phyloP scores from a whole-genome alignment of 2,329 filamentous ascomycete genomes.

The Pseudomassariella vexata region DNA sequence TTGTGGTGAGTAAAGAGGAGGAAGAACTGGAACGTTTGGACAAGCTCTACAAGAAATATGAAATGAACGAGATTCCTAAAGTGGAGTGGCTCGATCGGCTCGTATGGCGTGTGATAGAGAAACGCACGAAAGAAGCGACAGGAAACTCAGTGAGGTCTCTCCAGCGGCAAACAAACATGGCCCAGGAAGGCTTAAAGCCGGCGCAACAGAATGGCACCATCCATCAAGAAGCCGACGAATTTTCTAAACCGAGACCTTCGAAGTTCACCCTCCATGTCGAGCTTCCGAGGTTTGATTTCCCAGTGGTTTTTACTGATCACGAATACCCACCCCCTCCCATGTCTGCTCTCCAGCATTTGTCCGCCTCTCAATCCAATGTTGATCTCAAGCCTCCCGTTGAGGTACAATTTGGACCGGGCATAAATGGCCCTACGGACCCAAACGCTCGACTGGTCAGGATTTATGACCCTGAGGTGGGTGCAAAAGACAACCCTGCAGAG shows the following conservation, averaged over 20 bases:
- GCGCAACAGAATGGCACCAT: conserved; percentile 24
- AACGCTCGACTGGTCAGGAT: conserved; percentile 67
- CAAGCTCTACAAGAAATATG: conserved; percentile 90
- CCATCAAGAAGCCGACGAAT: conserved; percentile 33
- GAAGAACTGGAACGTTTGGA: conserved; percentile 88
- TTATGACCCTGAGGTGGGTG: conserved; percentile 89
- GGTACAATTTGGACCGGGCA: conserved; percentile 85
- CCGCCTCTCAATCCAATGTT: conserved; percentile 60
- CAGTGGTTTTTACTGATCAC: conserved; percentile 89
- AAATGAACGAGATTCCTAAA: conserved; percentile 91
- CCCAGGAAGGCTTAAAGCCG: conserved; percentile 24
- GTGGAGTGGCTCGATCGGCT: conserved; percentile 95
- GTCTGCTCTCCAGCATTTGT: conserved; percentile 64
- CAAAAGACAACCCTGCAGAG: conserved; percentile 87
- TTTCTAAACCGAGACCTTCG: conserved; percentile 37
- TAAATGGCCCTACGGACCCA: conserved; percentile 59
- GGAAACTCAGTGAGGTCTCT: conserved; percentile 56
- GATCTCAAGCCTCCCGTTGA: conserved; percentile 77
- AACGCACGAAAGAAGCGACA: conserved; percentile 60
- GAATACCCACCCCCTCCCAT: conserved; percentile 84
- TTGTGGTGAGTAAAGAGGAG: conserved; percentile 60
- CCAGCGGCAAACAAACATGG: conserved; percentile 36
- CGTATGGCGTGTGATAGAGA: conserved; percentile 86
- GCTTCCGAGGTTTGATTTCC: conserved; percentile 90
- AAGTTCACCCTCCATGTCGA: conserved; percentile 85